Evolutionary conservation across 805 yeast species (phyloP).

Genomic region (Schwanniomyces polymorphus): DNA sequence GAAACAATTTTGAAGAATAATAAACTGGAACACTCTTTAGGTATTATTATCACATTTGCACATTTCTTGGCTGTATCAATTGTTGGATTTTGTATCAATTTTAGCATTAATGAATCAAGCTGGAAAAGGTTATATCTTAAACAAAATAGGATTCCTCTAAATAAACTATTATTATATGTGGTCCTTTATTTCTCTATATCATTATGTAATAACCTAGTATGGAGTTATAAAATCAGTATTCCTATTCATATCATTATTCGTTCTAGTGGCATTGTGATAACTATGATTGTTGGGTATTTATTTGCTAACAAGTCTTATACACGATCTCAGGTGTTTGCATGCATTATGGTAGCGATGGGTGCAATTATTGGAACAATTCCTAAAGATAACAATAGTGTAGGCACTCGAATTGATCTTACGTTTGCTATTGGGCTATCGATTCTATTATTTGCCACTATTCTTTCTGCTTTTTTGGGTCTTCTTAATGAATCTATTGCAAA

Average conservation of each 20-base stretch:
- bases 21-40: constrained; percentile 29
- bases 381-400: neutral
- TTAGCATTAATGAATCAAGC: constrained; percentile 18
- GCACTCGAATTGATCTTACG: constrained; percentile 3
- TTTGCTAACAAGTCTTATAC: constrained; percentile 47
- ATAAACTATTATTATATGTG: constrained; percentile 47
- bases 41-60: constrained; percentile 55
- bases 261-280: constrained; percentile 62
- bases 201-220: constrained; percentile 57
- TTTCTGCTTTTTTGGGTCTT: constrained; percentile 59
- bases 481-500: constrained; percentile 52
- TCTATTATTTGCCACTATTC: constrained; percentile 46
- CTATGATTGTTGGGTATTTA: constrained; percentile 56
- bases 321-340: constrained; percentile 47
- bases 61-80: constrained; percentile 57
- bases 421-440: constrained; percentile 37
- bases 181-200: constrained; percentile 51
- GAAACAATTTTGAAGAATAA: constrained; percentile 47
- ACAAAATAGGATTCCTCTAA: constrained; percentile 40
- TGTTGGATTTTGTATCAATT: constrained; percentile 38
- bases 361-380: constrained; percentile 42
- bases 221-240: constrained; percentile 56
- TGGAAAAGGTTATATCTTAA: constrained; percentile 26
- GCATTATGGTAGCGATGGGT: constrained; percentile 54
- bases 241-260: constrained; percentile 69